Conservation (phyloP, 1,284 basidiomycete species). For the Anthracocystis panici-leucophaei region DNA sequence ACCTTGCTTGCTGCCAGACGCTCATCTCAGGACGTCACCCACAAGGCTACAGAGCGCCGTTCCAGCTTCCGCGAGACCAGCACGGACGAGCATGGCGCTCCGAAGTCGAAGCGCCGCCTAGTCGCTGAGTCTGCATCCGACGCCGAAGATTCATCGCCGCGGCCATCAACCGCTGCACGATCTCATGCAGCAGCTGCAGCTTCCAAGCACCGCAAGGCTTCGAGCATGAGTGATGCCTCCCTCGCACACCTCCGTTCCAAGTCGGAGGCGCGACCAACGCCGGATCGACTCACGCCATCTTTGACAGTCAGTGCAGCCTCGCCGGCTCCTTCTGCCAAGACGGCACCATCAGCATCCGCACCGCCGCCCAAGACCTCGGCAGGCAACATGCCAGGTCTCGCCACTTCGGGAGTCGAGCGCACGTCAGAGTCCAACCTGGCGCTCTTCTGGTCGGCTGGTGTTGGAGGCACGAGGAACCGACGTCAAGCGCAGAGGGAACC, state of each 20-base stretch:
- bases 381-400: constrained; percentile 51
- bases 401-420: constrained; percentile 65
- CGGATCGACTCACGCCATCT: constrained; percentile 18
- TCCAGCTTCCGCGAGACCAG: constrained; percentile 45
- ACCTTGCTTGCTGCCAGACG: constrained; percentile 32
- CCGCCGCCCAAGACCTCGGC: constrained; percentile 22
- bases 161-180: constrained; percentile 8
- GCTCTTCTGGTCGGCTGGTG: constrained; percentile 67
- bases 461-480: constrained; percentile 60
- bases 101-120: constrained; percentile 37
- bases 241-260: constrained; percentile 19
- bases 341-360: constrained; percentile 24
- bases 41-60: constrained; percentile 31
- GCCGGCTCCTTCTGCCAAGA: constrained; percentile 14
- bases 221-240: constrained; percentile 44
- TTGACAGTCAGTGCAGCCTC: constrained; percentile 9
- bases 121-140: constrained; percentile 46
- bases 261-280: constrained; percentile 20
- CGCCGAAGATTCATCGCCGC: constrained; percentile 23
- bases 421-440: constrained; percentile 68
- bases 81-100: constrained; percentile 21
- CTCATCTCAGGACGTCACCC: constrained; percentile 27
- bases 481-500: constrained; percentile 58
- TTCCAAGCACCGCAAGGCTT: constrained; percentile 48
- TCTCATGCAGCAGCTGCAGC: constrained; percentile 1